Evolutionary conservation across 148 eudicot genomes (phyloP).

Genomic region (Cornus kousa): DNA sequence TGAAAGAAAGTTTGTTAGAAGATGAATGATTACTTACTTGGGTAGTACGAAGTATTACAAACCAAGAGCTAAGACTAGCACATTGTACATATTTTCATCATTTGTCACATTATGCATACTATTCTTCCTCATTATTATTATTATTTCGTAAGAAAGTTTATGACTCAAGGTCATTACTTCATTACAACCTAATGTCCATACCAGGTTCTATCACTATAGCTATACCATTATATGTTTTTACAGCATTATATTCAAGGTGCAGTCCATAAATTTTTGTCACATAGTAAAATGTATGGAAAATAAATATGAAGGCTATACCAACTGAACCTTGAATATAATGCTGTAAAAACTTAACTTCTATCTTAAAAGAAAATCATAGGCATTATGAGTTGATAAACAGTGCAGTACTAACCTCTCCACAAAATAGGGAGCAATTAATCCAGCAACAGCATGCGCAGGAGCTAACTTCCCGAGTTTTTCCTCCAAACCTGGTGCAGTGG

Average conservation of each 20-base stretch:
- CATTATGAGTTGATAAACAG: not conserved
- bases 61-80: no score
- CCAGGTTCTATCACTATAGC: not conserved
- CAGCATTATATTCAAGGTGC: not conserved
- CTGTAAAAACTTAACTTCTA: no score
- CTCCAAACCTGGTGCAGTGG: slow-evolving; percentile 83
- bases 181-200: not conserved
- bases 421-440: slow-evolving; percentile 63
- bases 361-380: not conserved
- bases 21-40: no score
- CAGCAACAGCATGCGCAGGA: slow-evolving; percentile 92
- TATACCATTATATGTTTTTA: no score
- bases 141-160: no score
- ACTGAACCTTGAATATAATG: not conserved
- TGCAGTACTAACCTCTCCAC: slow-evolving; percentile 20
- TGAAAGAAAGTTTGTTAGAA: no score
- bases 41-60: no score
- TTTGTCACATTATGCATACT: no score
- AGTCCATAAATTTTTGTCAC: not conserved
- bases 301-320: not conserved
- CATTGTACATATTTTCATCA: no score
- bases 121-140: no score
- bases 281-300: no score
- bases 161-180: no score
- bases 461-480: slow-evolving; percentile 81